Conservation (phyloP, 2,329 filamentous ascomycete species). For the Ambrosiella cleistominuta region DNA sequence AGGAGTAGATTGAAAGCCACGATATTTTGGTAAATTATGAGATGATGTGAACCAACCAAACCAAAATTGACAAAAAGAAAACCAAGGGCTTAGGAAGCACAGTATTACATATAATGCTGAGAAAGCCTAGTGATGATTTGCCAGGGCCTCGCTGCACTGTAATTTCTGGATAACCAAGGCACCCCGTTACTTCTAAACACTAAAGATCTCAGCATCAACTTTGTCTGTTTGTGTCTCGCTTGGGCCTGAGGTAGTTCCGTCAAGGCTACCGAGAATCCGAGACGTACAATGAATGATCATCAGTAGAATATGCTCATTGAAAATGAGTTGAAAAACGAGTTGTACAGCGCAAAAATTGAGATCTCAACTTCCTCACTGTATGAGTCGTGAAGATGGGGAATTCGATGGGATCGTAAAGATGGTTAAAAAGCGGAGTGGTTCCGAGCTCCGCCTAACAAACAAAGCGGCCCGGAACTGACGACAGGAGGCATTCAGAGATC, state of each 20-base stretch:
- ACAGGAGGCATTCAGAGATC: too few relatives aligned
- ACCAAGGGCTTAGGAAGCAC: neutral
- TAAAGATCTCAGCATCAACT: slow-evolving; percentile 5
- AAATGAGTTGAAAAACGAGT: neutral
- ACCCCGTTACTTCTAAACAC: slow-evolving; percentile 2
- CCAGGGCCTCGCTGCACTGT: neutral
- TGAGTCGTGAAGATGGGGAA: too few relatives aligned
- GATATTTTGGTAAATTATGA: neutral
- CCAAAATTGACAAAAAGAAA: neutral
- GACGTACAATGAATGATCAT: slow-evolving; percentile 6
- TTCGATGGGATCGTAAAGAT: too few relatives aligned
- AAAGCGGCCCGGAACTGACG: too few relatives aligned
- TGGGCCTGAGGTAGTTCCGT: neutral
- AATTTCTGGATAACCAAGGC: neutral
- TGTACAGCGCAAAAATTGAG: neutral
- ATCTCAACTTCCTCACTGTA: too few relatives aligned
- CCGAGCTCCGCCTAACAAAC: too few relatives aligned
- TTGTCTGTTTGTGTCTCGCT: neutral
- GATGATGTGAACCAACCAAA: neutral
- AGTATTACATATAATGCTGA: neutral
- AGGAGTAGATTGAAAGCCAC: neutral
- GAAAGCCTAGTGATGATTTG: neutral
- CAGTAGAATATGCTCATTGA: neutral
- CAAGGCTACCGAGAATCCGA: slow-evolving; percentile 11
- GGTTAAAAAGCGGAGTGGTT: too few relatives aligned